These are phyloP conservation scores for Meira nashicola DNA, from an alignment of 1,284 basidiomycete genomes.

Conservation along the genomic window DNA sequence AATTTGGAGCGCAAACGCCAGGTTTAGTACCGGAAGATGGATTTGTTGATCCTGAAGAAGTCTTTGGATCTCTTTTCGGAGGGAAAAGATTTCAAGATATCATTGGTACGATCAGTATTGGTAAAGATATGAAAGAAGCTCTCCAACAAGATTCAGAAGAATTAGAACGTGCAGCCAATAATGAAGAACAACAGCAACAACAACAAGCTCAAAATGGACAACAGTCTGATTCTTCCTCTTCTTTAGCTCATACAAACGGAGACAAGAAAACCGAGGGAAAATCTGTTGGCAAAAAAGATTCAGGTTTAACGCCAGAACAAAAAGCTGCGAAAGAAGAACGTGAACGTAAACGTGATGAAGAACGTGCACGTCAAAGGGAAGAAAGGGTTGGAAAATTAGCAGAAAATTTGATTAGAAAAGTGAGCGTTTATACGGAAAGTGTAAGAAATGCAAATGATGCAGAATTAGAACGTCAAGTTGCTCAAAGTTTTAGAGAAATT, in stretches of 20 bases:
- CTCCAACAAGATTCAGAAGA: slow-evolving; percentile 84
- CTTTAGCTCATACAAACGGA: not conserved
- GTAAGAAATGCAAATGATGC: slow-evolving; percentile 69
- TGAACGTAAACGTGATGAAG: slow-evolving; percentile 59
- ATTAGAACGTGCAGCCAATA: slow-evolving; percentile 23
- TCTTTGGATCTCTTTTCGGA: slow-evolving; percentile 63
- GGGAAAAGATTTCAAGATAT: slow-evolving; percentile 77
- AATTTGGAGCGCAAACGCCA: slow-evolving; percentile 58
- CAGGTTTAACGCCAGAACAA: slow-evolving; percentile 69
- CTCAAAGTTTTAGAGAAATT: slow-evolving; percentile 43
- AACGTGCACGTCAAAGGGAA: slow-evolving; percentile 75
- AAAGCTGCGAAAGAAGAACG: slow-evolving; percentile 73
- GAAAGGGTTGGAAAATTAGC: slow-evolving; percentile 78
- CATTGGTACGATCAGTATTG: slow-evolving; percentile 76
- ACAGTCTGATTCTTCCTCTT: slow-evolving; percentile 1
- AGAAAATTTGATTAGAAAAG: slow-evolving; percentile 76
- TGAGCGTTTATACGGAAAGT: slow-evolving; percentile 86
- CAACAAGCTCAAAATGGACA: no score
- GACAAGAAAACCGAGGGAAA: not conserved
- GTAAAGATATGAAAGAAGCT: slow-evolving; percentile 94
- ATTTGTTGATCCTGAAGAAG: slow-evolving; percentile 71
- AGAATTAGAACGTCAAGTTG: slow-evolving; percentile 59
- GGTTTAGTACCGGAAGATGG: slow-evolving; percentile 48
- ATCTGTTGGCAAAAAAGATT: slow-evolving; percentile 18
- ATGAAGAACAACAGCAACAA: slow-evolving; percentile 24